A percentile compares a stretch with the other conserved stretches of the same genome.
Conservation (phyloP, 371 early-diverging fungal genomes). For the Mortierella polycephala region DNA sequence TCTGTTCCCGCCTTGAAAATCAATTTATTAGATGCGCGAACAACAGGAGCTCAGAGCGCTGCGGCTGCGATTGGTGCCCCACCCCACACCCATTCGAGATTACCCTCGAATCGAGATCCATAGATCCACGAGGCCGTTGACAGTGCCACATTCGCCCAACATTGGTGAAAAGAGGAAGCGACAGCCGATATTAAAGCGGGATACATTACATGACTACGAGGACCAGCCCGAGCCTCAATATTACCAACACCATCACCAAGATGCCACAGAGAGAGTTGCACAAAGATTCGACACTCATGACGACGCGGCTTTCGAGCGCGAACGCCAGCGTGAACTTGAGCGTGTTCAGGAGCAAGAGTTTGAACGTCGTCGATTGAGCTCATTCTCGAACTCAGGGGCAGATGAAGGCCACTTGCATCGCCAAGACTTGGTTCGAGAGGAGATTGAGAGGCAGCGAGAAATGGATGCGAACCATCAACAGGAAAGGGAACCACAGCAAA, state of each 20-base stretch:
- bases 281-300: background rate
- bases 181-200: slow-evolving; percentile 23
- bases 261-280: background rate
- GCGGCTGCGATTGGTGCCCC: slow-evolving; percentile 24
- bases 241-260: slow-evolving; percentile 5
- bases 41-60: slow-evolving; percentile 24
- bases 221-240: slow-evolving; percentile 1
- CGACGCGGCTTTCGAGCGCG: slow-evolving; percentile 11
- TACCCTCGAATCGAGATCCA: slow-evolving; percentile 46
- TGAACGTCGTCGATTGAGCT: slow-evolving; percentile 13
- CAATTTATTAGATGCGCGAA: slow-evolving; percentile 16
- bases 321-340: slow-evolving; percentile 10
- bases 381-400: slow-evolving; percentile 2
- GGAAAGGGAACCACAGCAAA: background rate
- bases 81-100: slow-evolving; percentile 35
- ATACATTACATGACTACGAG: background rate
- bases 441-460: slow-evolving; percentile 19
- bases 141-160: slow-evolving; percentile 36
- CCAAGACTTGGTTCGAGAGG: slow-evolving; percentile 14
- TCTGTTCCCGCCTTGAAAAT: background rate
- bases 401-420: slow-evolving; percentile 2
- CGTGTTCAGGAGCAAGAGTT: slow-evolving; percentile 18
- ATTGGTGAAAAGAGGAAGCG: slow-evolving; percentile 49
- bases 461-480: slow-evolving; percentile 12
- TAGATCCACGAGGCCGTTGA: slow-evolving; percentile 33